Conservation (phyloP, 1,139 yeast species). For the Wickerhamiella pararugosa region DNA sequence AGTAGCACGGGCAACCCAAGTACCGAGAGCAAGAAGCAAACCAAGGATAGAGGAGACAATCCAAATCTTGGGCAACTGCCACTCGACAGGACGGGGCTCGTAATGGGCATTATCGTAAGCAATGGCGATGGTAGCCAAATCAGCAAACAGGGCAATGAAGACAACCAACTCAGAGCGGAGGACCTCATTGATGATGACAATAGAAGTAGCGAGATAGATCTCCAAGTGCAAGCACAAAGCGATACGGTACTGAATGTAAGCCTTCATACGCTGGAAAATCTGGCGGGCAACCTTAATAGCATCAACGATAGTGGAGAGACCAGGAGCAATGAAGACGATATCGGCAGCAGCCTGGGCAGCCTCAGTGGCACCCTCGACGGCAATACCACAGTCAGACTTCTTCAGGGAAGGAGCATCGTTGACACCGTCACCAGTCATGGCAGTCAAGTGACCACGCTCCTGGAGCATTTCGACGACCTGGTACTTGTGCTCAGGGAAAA, state of each 20-base stretch:
- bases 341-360: conserved; percentile 73
- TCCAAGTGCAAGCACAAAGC: conserved; percentile 62
- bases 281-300: conserved; percentile 65
- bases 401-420: conserved; percentile 68
- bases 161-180: conserved; percentile 55
- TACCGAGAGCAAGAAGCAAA: conserved; percentile 48
- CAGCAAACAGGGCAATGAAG: conserved; percentile 64
- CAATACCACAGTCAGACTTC: conserved; percentile 73
- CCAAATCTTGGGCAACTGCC: conserved; percentile 88
- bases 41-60: conserved; percentile 61
- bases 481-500: conserved; percentile 71
- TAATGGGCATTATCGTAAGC: conserved; percentile 87
- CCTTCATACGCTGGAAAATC: conserved; percentile 72
- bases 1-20: conserved; percentile 61
- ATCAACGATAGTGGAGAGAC: conserved; percentile 65
- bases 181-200: conserved; percentile 53
- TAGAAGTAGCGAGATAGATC: conserved; percentile 59
- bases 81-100: conserved; percentile 93
- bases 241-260: conserved; percentile 67
- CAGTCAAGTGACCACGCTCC: conserved; percentile 63
- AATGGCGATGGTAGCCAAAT: conserved; percentile 63
- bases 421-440: conserved; percentile 77
- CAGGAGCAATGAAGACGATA: conserved; percentile 66
- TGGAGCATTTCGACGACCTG: conserved; percentile 65
- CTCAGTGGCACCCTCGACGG: conserved; percentile 71